Percentiles rank a stretch among this genome's conserved stretches.
Conservation (phyloP, 148 eudicot genomes). For the Silene uniflora region DNA sequence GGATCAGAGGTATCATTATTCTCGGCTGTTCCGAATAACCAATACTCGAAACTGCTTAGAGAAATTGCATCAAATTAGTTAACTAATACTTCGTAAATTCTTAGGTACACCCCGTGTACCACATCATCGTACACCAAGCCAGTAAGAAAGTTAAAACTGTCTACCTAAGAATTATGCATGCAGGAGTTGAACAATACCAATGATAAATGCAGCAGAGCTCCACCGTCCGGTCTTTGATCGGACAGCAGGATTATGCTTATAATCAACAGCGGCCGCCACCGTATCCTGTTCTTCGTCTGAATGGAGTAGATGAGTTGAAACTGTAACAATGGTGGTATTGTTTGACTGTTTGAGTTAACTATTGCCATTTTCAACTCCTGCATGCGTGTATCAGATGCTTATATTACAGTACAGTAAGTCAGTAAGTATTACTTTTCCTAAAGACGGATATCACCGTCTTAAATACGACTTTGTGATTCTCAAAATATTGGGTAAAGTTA, state of each 20-base stretch:
- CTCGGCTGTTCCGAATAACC: not conserved
- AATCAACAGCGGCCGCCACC: not conserved
- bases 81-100: too few relatives aligned
- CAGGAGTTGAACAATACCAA: not conserved
- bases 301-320: not conserved
- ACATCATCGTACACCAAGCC: too few relatives aligned
- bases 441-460: too few relatives aligned
- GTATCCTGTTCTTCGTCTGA: not conserved
- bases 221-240: constrained; percentile 12
- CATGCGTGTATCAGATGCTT: too few relatives aligned
- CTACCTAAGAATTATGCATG: too few relatives aligned
- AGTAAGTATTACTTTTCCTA: too few relatives aligned
- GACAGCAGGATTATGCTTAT: constrained; percentile 3
- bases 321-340: not conserved
- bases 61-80: not conserved
- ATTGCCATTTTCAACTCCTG: not conserved
- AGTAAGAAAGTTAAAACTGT: too few relatives aligned
- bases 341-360: not conserved
- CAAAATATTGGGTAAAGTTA: not conserved
- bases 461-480: too few relatives aligned
- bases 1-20: not conserved
- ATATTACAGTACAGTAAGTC: too few relatives aligned
- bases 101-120: too few relatives aligned
- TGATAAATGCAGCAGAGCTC: constrained; percentile 12
- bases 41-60: not conserved